Percentiles rank a stretch among this genome's conserved stretches.
These are phyloP conservation scores for Suillus variegatus DNA, from an alignment of 768 basidiomycete genomes.

Conservation along the genomic window DNA sequence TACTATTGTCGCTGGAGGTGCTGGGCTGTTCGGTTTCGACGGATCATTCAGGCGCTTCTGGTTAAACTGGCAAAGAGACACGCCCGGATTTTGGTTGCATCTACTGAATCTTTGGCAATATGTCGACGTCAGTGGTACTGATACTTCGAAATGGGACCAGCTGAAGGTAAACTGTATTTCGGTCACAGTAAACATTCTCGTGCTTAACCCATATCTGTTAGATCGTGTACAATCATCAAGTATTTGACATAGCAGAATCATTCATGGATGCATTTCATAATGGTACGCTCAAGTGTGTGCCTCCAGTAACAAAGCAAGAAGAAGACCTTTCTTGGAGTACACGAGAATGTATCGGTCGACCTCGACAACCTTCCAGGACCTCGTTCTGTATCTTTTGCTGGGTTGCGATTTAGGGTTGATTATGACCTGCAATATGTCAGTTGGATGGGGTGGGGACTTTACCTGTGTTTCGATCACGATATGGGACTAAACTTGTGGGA, in stretches of 20 bases:
- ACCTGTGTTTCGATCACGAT: conserved; percentile 64
- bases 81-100: conserved; percentile 52
- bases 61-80: conserved; percentile 51
- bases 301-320: conserved; percentile 31
- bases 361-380: conserved; percentile 67
- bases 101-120: conserved; percentile 59
- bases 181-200: conserved; percentile 2
- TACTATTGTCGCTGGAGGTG: conserved; percentile 47
- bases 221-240: conserved; percentile 62
- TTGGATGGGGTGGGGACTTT: conserved; percentile 70
- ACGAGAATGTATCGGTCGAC: conserved; percentile 46
- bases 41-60: conserved; percentile 59
- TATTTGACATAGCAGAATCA: conserved; percentile 48
- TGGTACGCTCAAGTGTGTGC: conserved; percentile 51
- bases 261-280: conserved; percentile 56
- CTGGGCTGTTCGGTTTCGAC: conserved; percentile 59
- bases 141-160: conserved; percentile 52
- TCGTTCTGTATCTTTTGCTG: conserved; percentile 60
- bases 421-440: conserved; percentile 50
- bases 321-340: conserved; percentile 46
- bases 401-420: conserved; percentile 59
- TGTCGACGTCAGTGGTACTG: conserved; percentile 56
- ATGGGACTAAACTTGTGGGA: conserved; percentile 70
- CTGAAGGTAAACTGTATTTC: conserved; percentile 40
- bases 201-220: conserved; percentile 16